Evolutionary conservation across 2,329 filamentous ascomycete genomes (phyloP), one percentile per base, ranked within the genome.

Genomic region (Hymenoscyphus infarciens): DNA sequence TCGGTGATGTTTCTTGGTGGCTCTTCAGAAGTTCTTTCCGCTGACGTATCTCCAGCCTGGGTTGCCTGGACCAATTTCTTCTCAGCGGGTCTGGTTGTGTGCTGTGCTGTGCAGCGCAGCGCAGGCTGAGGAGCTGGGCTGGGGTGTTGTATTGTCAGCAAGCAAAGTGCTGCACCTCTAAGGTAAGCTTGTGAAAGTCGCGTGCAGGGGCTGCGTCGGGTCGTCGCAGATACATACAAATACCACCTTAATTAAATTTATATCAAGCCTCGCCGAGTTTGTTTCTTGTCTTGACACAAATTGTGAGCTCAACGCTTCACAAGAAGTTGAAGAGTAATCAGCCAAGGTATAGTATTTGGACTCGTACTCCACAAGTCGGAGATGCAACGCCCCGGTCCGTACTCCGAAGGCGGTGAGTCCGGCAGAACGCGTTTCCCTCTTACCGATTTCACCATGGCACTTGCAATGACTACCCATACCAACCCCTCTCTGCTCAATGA

Each of bases 401-500:
- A 19, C 10, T n/a, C 45, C 7, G 10, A 52, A 25, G 19, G 19
- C 45, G 45, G 19, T 22, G 19, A 22, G 10, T 52, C 3, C 19
- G 45, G 45, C 45, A 52, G 19, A 52, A 52, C 45, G 45, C 45
- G 45, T 52, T 52, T 22, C 22, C n/a, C 19, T 52, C 19, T 25
- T 22, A 10, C 19, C 16, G 39, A 22, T 22, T 25, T 22, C 19
- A 52, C 15, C 45, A 49, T 49, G 42, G 6, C 42, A 45, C n/a
- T n/a, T 19, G n/a, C 42, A 49, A 49, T 49, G n/a, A 49, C n/a
- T 49, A 10, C 6, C 42, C 19, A 19, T 49, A 22, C 42, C 22
- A 22, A 22, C 19, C 27, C 10, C 31, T 19, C 6, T 19, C 19
- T 64, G 38, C 57, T 66, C 65, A 63, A 73, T 72, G 70, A 68